These are phyloP conservation scores for Proliferodiscus dingleyae DNA, from an alignment of 2,329 filamentous ascomycete species.

Conservation along the genomic window DNA sequence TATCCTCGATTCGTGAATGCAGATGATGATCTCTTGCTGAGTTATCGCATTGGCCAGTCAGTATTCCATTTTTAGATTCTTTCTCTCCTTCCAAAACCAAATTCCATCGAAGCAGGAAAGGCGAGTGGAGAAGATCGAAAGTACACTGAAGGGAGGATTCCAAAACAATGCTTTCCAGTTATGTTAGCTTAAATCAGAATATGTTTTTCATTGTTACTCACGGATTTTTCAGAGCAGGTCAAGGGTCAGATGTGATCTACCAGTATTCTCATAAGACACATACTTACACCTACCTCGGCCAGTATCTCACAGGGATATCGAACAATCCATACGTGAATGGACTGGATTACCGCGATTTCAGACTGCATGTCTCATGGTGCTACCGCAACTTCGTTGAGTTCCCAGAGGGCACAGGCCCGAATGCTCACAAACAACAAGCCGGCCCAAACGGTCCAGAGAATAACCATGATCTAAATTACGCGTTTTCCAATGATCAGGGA, in stretches of 20 bases:
- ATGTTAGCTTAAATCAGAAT: too few relatives aligned
- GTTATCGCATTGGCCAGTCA: slow-evolving; percentile 25
- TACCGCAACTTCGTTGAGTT: slow-evolving; percentile 23
- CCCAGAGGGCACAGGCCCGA: slow-evolving; percentile 2
- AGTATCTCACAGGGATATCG: slow-evolving; percentile 20
- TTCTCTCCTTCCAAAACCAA: not conserved
- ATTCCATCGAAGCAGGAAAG: too few relatives aligned
- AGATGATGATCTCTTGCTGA: slow-evolving; percentile 22
- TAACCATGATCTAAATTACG: slow-evolving; percentile 25
- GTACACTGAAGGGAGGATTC: too few relatives aligned
- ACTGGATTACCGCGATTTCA: slow-evolving; percentile 16
- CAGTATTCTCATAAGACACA: slow-evolving; percentile 19
- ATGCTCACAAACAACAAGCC: slow-evolving; percentile 27
- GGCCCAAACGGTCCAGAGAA: slow-evolving; percentile 27
- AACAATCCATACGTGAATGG: slow-evolving; percentile 28
- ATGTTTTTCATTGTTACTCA: not conserved
- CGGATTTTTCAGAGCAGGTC: slow-evolving; percentile 19
- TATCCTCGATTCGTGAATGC: slow-evolving; percentile 26
- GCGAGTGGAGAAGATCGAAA: too few relatives aligned
- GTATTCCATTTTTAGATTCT: slow-evolving; percentile 6
- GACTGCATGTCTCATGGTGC: slow-evolving; percentile 26
- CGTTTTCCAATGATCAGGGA: slow-evolving; percentile 21
- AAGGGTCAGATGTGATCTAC: slow-evolving; percentile 24
- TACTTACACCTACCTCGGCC: slow-evolving; percentile 20
- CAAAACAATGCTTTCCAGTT: too few relatives aligned